Evolutionary conservation across 495 filamentous ascomycete species (phyloP), one percentile per base, ranked within the genome.

Genomic region (Penicillium robsamsonii): DNA sequence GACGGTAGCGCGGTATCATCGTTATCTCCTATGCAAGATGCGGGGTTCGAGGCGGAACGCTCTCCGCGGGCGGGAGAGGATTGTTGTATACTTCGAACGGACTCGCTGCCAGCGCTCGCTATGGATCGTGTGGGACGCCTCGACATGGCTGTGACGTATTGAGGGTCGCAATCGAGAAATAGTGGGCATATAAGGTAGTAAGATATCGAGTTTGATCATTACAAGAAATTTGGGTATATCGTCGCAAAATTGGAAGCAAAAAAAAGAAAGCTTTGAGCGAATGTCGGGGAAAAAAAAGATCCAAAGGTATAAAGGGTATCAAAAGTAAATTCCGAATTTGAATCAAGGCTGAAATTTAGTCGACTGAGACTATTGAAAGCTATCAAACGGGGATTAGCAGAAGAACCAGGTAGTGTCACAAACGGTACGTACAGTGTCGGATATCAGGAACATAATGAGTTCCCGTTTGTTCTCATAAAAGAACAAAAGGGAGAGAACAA

Each of bases 1-100:
- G 64, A 70, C 22, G 65, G 66, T 53, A 58, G 49, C 38, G 51
- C 69, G 27, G 58, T 70, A 58, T 66, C 58, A 65, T 57, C 57
- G 37, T 61, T 42, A 12, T 72, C 70, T 12, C 55, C 37, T 10
- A 53, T 47, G 38, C 55, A 57, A 3, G 63, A 58, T 1, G 58
- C 48, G 13, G 63, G 56, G 27, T 61, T 61, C 13, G 63, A 66
- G 17, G 56, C 56, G 5, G 58, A 62, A 29, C 54, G 61, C 41
- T 64, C 58, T 42, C 29, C 61, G 2, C 60, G 63, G 25, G 62
- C 49, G 4, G 55, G 48, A 27, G 57, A 53, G 7, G 61, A 55
- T 53, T 50, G 63, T n/a, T 38, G 44, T 17, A 48, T 25, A 50
- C 63, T 62, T 10, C 44, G 31, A 5, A 38, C 45, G 17, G 60